A percentile compares a stretch with the other conserved stretches of the same genome.
Conservation (phyloP, 495 filamentous ascomycete genomes). For the Neohortaea acidophila region DNA sequence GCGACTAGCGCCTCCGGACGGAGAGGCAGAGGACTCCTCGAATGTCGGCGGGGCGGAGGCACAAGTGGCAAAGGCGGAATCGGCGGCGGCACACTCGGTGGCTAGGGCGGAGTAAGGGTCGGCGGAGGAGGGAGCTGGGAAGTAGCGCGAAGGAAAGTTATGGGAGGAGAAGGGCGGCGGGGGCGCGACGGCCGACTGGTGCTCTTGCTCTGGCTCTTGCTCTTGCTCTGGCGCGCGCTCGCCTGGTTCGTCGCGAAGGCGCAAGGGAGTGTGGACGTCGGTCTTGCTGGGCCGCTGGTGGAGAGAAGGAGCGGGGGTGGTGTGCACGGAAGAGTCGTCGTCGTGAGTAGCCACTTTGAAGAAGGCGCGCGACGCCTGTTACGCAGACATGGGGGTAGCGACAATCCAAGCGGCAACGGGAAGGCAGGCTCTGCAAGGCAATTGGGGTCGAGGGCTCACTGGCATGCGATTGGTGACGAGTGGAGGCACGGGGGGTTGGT, state of each 20-base stretch:
- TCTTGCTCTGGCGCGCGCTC: conserved; percentile 27
- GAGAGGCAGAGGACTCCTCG: conserved; percentile 24
- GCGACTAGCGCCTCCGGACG: conserved; percentile 9
- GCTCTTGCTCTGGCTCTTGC: conserved; percentile 34
- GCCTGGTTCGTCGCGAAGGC: conserved; percentile 27
- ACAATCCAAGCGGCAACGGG: too few relatives aligned
- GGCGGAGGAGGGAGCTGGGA: conserved; percentile 30
- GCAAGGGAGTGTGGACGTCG: conserved; percentile 34
- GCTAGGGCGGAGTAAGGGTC: conserved; percentile 43
- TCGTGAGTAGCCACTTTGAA: too few relatives aligned
- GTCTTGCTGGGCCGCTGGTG: conserved; percentile 10
- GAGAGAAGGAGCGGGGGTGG: conserved; percentile 15
- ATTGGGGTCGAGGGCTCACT: too few relatives aligned
- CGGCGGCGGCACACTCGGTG: conserved; percentile 19
- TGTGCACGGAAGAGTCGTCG: conserved; percentile 16
- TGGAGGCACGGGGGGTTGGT: too few relatives aligned
- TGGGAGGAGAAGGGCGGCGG: conserved; percentile 52
- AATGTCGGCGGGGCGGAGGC: conserved; percentile 23
- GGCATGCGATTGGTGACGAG: too few relatives aligned
- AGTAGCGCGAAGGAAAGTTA: conserved; percentile 32
- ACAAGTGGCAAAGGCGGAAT: conserved; percentile 38
- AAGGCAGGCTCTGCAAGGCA: too few relatives aligned
- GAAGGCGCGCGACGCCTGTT: too few relatives aligned
- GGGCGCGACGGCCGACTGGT: conserved; percentile 42
- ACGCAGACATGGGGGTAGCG: too few relatives aligned